A percentile compares a stretch with the other conserved stretches of the same genome.
Conservation (phyloP, 2,329 filamentous ascomycete species). For the Colletotrichum sojae region DNA sequence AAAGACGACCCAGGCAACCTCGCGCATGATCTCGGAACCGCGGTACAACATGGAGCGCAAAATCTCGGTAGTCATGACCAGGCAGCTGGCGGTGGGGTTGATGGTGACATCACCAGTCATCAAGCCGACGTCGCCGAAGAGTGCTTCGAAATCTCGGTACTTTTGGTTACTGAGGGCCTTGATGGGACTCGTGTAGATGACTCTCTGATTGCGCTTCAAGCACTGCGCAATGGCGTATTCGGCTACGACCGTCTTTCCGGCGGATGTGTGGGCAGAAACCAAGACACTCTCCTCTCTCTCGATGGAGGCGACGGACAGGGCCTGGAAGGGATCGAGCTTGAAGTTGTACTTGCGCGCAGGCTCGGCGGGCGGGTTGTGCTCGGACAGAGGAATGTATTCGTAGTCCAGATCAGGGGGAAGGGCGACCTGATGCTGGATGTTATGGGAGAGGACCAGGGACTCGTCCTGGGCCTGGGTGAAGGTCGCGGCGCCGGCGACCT, state of each 20-base stretch:
- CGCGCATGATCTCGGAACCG: slow-evolving; percentile 98
- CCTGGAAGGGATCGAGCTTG: slow-evolving; percentile 97
- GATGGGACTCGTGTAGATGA: slow-evolving; percentile 99
- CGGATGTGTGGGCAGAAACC: slow-evolving; percentile 96
- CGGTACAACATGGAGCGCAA: slow-evolving; percentile 97
- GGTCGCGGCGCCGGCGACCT: slow-evolving; percentile 85
- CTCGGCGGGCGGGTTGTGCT: slow-evolving; percentile 90
- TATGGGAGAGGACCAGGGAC: slow-evolving; percentile 89
- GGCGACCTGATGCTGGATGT: slow-evolving; percentile 98
- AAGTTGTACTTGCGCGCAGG: slow-evolving; percentile 90
- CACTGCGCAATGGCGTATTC: slow-evolving; percentile 99
- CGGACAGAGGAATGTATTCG: slow-evolving; percentile 93
- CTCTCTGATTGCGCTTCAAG: slow-evolving; percentile 95
- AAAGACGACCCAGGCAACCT: slow-evolving; percentile 98
- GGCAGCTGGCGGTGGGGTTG: slow-evolving; percentile 96
- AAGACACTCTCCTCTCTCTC: slow-evolving; percentile 96
- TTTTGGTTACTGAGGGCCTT: slow-evolving; percentile 99
- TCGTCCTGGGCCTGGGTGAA: slow-evolving; percentile 73
- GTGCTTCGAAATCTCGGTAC: slow-evolving; percentile 94
- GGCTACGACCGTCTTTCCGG: slow-evolving; percentile 97
- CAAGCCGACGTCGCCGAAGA: slow-evolving; percentile 96
- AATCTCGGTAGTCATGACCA: slow-evolving; percentile 99
- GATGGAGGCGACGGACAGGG: slow-evolving; percentile 93
- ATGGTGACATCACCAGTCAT: slow-evolving; percentile 99
- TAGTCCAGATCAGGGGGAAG: slow-evolving; percentile 94